Percentiles rank a stretch among this genome's conserved stretches.
These are phyloP conservation scores for Geosmithia putterillii DNA, from an alignment of 2,329 filamentous ascomycete species.

Conservation along the genomic window DNA sequence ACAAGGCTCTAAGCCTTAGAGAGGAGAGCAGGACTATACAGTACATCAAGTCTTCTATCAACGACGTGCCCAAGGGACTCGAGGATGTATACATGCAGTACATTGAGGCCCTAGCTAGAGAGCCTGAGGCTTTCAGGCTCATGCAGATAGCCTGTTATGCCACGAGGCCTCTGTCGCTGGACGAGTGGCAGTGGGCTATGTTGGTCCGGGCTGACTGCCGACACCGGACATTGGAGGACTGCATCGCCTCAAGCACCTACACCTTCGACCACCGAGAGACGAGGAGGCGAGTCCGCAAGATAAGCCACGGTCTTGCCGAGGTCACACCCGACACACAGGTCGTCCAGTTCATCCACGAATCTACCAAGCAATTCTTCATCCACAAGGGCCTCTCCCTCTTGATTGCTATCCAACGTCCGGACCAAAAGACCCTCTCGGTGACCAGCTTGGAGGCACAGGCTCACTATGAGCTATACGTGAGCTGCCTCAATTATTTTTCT, in stretches of 20 bases:
- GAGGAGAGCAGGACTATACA: not conserved
- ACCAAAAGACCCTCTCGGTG: not conserved
- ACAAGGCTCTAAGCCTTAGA: constrained; percentile 8
- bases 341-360: constrained; percentile 43
- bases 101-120: not conserved
- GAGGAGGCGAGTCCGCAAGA: not conserved
- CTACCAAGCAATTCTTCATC: constrained; percentile 27
- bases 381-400: not conserved
- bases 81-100: not conserved
- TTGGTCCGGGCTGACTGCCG: constrained; percentile 12
- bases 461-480: not conserved
- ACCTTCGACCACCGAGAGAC: not conserved
- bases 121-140: not conserved
- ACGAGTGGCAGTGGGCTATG: not conserved
- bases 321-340: constrained; percentile 13
- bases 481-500: not conserved
- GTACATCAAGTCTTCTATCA: not conserved
- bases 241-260: not conserved
- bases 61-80: not conserved
- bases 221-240: constrained; percentile 1
- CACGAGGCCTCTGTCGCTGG: not conserved
- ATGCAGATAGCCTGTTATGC: not conserved
- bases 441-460: not conserved
- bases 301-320: constrained; percentile 27
- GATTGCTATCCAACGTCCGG: not conserved